phyloP scores from a whole-genome alignment of 306 rosid genomes.

The Sechiopsis laciniata region DNA sequence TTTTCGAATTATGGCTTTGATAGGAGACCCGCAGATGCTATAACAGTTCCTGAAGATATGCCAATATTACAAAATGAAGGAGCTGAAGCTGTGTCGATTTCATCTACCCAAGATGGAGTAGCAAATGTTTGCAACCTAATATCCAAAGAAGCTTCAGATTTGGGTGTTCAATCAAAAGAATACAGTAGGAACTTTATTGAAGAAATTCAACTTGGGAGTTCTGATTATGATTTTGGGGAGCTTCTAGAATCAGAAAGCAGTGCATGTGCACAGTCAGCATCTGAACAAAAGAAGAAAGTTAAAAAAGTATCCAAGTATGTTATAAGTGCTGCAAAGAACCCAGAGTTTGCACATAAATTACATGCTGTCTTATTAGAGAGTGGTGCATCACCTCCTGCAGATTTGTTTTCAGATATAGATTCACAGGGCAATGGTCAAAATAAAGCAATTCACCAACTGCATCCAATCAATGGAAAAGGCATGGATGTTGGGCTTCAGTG shows the following conservation, averaged over 20 bases:
- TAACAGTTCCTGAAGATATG: constrained; percentile 37
- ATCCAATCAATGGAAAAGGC: constrained; percentile 23
- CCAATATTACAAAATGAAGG: constrained; percentile 36
- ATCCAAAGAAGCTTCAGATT: constrained; percentile 42
- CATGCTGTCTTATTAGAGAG: constrained; percentile 83
- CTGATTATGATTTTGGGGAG: constrained; percentile 36
- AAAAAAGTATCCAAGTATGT: constrained; percentile 81
- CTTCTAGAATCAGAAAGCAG: constrained; percentile 32
- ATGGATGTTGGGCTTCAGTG: constrained; percentile 38
- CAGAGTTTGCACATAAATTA: constrained; percentile 78
- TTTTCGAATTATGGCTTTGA: constrained; percentile 63
- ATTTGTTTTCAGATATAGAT: constrained; percentile 69
- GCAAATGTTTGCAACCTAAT: constrained; percentile 35
- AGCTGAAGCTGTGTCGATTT: constrained; percentile 32
- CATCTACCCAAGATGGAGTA: constrained; percentile 34
- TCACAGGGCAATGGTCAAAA: constrained; percentile 41
- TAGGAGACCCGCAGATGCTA: constrained; percentile 54
- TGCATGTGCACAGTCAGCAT: constrained; percentile 44
- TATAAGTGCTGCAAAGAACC: constrained; percentile 79
- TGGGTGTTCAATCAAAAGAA: constrained; percentile 36
- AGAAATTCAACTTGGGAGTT: constrained; percentile 38
- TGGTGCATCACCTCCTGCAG: constrained; percentile 89
- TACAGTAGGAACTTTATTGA: constrained; percentile 32
- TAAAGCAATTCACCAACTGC: constrained; percentile 27
- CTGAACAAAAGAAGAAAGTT: constrained; percentile 71